Evolutionary conservation across 1,284 basidiomycete genomes (phyloP).

Genomic region (Naganishia sp.): DNA sequence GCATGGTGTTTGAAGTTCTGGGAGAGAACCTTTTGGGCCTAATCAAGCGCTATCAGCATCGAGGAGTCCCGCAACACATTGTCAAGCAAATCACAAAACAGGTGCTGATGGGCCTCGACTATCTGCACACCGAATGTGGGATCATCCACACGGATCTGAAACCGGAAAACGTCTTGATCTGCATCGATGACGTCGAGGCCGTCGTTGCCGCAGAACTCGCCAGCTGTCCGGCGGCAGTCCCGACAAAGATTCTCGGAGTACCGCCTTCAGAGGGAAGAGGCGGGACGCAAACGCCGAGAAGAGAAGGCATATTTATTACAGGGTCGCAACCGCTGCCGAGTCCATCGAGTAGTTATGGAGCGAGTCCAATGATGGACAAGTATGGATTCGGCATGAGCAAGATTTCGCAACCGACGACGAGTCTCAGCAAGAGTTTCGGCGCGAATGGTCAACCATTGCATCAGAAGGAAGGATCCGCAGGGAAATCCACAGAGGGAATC

Average conservation of each 20-base stretch:
- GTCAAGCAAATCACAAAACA: constrained; percentile 98
- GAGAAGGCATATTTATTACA: constrained; percentile 85
- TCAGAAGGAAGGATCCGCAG: constrained; percentile 38
- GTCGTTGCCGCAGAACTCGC: constrained; percentile 87
- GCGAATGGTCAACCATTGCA: constrained; percentile 3
- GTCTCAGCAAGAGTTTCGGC: constrained; percentile 37
- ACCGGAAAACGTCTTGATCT: constrained; percentile 96
- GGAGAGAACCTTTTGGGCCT: constrained; percentile 97
- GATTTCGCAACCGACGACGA: constrained; percentile 50
- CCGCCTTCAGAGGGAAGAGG: constrained; percentile 91
- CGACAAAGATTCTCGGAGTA: constrained; percentile 83
- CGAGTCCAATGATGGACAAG: constrained; percentile 80
- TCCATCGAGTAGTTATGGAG: constrained; percentile 72
- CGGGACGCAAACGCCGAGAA: constrained; percentile 94
- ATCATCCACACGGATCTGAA: constrained; percentile 97
- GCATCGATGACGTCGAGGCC: constrained; percentile 93
- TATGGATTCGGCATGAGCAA: constrained; percentile 89
- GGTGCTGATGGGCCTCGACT: constrained; percentile 90
- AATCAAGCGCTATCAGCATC: constrained; percentile 85
- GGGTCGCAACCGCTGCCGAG: constrained; percentile 87
- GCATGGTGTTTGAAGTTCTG: constrained; percentile 99
- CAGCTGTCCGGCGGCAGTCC: constrained; percentile 61
- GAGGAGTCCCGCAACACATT: constrained; percentile 87
- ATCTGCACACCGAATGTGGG: constrained; percentile 94
- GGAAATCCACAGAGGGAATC: constrained; percentile 60